Evolutionary conservation across 495 filamentous ascomycete species (phyloP), one percentile per base, ranked within the genome.

Genomic region (Jackrogersella multiformis): DNA sequence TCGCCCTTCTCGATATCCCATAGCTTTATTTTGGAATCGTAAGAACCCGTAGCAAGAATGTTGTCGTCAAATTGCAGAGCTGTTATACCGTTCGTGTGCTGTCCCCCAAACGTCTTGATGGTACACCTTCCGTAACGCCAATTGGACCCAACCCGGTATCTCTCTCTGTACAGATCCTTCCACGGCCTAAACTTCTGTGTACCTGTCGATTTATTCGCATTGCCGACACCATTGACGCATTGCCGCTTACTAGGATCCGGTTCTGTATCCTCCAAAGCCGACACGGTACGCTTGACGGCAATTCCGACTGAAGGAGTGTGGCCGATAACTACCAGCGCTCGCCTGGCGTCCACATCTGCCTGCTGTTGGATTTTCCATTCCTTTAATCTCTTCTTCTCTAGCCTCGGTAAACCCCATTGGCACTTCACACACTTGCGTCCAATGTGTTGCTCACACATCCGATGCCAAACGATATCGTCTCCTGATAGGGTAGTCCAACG

Each of bases 361-460:
- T 84, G 92, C 26, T 94, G 92, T 66, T 95, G 90, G 49, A 92
- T 85, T 74, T 95, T 97, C 66, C 92, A 90, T 61, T 92, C 94
- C 30, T 92, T 86, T 38, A 99, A 78, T 73, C 90, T 85, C 76
- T 96, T 97, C 60, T 92, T 85, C 69, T 98, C 95, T 56, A 99
- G 75, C 46, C 95, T 80, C 42, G 95, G 95, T 45, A 99, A 76
- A 2, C 95, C 95, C 93, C 92, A 97, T 13, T 96, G 94, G 72
- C 95, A 99, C 74, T 97, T 97, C 48, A 88, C 93, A 78, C 95
- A 99, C 75, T 97, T 98, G 49, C 94, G 85, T 28, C 69, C 69
- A 55, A 97, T 98, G 71, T 99, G 95, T 72, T 99, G 95, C 79
- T 97, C 94, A 73, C 95, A 99, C 94, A 99, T 98, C 56, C 89